Evolutionary conservation across 106 monocot species (phyloP).

Genomic region (Cymbidium sinense): DNA sequence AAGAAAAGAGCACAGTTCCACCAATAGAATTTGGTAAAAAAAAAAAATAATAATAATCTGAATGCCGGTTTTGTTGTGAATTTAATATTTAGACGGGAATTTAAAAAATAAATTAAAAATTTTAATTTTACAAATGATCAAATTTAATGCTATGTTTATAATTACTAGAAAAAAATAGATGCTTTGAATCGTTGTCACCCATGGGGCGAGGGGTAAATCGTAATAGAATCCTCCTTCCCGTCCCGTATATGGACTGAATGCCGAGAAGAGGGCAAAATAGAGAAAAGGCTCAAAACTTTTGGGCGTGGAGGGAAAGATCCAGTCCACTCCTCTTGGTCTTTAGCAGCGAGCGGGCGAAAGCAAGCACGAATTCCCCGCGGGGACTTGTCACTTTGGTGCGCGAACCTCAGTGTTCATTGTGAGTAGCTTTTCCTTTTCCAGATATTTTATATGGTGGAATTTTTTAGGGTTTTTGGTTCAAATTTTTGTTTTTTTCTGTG

Average conservation of each 20-base stretch:
- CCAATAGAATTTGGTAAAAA: too few species aligned
- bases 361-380: background rate
- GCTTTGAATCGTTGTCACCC: too few species aligned
- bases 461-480: background rate
- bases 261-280: background rate
- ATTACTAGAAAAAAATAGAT: too few species aligned
- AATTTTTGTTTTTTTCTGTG: background rate
- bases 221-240: background rate
- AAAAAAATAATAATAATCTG: too few species aligned
- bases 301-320: constrained; percentile 7
- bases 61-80: too few species aligned
- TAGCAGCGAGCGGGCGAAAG: background rate
- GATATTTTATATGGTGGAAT: background rate
- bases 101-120: too few species aligned
- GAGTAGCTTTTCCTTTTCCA: background rate
- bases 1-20: too few species aligned
- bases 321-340: background rate
- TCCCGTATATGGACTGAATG: background rate
- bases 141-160: too few species aligned
- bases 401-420: background rate
- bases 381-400: background rate
- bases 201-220: background rate
- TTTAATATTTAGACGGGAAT: too few species aligned
- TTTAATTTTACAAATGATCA: too few species aligned
- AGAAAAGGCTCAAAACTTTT: constrained; percentile 1